These are phyloP conservation scores for Metschnikowia henanensis DNA, from an alignment of 805 yeast species.

Conservation along the genomic window DNA sequence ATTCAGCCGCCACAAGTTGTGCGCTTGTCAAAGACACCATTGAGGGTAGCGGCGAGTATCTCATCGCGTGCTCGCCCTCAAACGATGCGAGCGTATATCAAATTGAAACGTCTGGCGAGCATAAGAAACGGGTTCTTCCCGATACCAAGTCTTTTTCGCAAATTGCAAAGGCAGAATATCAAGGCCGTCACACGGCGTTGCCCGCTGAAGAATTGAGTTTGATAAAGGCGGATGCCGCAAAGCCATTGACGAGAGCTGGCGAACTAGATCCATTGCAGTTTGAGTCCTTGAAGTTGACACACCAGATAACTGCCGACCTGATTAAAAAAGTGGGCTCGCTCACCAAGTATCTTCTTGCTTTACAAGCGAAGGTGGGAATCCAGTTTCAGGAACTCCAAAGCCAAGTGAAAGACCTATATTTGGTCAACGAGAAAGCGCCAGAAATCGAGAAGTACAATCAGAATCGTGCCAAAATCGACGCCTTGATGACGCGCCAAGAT, in stretches of 20 bases:
- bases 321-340: constrained; percentile 7
- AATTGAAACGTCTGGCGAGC: constrained; percentile 3
- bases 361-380: constrained; percentile 12
- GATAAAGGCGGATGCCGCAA: constrained; percentile 3
- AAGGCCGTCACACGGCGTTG: constrained; percentile 9
- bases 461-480: constrained; percentile 15
- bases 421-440: constrained; percentile 4
- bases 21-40: constrained; percentile 26
- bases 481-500: constrained; percentile 22
- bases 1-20: constrained; percentile 9
- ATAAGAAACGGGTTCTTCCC: not conserved
- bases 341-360: constrained; percentile 16
- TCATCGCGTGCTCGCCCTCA: constrained; percentile 18
- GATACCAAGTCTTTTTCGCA: not conserved
- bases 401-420: constrained; percentile 18
- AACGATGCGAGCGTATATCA: constrained; percentile 18
- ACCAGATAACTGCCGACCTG: constrained; percentile 5
- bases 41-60: constrained; percentile 29
- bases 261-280: constrained; percentile 7
- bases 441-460: constrained; percentile 8
- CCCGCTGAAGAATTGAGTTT: constrained; percentile 19
- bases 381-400: constrained; percentile 26
- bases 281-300: constrained; percentile 9
- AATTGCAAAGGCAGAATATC: not conserved
- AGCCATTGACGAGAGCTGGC: not conserved